Base-by-base conservation (phyloP, 768 basidiomycete species). In the Russula virescens region DNA sequence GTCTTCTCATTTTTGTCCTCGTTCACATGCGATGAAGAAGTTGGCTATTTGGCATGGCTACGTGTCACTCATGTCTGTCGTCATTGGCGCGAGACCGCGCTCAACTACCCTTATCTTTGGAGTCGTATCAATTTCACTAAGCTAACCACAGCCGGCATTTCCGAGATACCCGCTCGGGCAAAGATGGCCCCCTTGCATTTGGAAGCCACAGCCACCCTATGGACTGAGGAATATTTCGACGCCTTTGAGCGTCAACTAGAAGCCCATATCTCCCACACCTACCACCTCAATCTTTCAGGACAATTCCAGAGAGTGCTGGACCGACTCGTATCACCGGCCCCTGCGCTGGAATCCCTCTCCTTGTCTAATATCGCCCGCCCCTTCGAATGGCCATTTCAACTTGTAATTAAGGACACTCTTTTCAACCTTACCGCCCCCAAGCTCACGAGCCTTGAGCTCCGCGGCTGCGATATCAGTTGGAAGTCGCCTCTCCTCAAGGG, bases 11-110 rank as follows among this genome's bases (percentile, higher is more conserved):
- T 59, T n/a, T 19, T 63, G n/a, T 40, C 34, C 35, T 19, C 31
- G 5, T 31, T 8, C 31, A 8, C 31, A 8, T 31, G 8, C 31
- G 8, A 31, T 8, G 8, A 13, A 11, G 14, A 40, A 10, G 11
- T 40, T 1, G 13, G 7, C 34, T n/a, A 11, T 35, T 57, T 59
- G 7, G 19, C 25, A 9, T 64, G 62, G 62, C 43, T 64, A 26
- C 31, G 26, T 21, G 26, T 59, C 11, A 35, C 62, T 23, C 62
- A 60, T 23, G 62, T 64, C 21, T 64, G 57, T 18, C 62, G 43
- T 18, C 58, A 34, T 40, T 64, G 62, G 62, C 62, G 62, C 25
- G 58, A 64, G 23, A 55, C 59, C 13, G 58, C 62, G 8, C 53
- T 64, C 26, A 26, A 46, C 25, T 35, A 55, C 10, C 57, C 52